Base-by-base conservation (phyloP, 2,329 filamentous ascomycete species). In the Fusarium duplospermum region DNA sequence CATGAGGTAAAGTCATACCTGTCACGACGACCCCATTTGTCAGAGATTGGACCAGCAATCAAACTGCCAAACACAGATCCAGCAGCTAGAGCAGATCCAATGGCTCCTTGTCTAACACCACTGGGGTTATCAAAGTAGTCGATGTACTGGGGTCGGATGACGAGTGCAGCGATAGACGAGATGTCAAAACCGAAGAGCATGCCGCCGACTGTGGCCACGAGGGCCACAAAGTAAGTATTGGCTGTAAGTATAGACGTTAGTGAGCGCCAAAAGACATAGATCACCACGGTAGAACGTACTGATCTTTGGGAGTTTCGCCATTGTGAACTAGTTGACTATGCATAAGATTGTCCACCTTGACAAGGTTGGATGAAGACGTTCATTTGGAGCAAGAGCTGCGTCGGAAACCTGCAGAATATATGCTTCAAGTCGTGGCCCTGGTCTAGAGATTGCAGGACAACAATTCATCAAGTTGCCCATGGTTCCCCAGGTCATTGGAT, bases 161-260 rank as follows among this genome's bases (percentile, higher is more conserved):
- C 58, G 29, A 71, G 65, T 33, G 66, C 52, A 24, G 61, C 40
- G 38, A 60, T 68, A 3, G 66, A 64, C 18, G 61, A 68, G 36
- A 70, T 70, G 22, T 70, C 65, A 47, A 70, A 70, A 18, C 64
- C 60, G 31, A 70, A 70, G n/a, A 68, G 61, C 66, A 71, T 71
- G 20, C 58, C 69, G 20, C 62, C 62, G 13, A 66, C 27, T 7
- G 63, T 66, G 42, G 66, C 52, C 66, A 68, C 66, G 24, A 68
- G 24, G 61, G 61, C 66, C 35, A 68, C 27, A 31, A 68, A 68
- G 61, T 60, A 64, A 35, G 61, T 68, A 24, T 68, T 64, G 24
- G 40, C 66, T 64, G 14, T 13, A 40, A 31, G 6, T 1, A n/a
- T 27, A 31, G 29, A 16, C 24, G 16, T 59, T 22, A 36, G 54